Base-by-base conservation (phyloP, 2,329 filamentous ascomycete species). In the Hirsutella minnesotensis region DNA sequence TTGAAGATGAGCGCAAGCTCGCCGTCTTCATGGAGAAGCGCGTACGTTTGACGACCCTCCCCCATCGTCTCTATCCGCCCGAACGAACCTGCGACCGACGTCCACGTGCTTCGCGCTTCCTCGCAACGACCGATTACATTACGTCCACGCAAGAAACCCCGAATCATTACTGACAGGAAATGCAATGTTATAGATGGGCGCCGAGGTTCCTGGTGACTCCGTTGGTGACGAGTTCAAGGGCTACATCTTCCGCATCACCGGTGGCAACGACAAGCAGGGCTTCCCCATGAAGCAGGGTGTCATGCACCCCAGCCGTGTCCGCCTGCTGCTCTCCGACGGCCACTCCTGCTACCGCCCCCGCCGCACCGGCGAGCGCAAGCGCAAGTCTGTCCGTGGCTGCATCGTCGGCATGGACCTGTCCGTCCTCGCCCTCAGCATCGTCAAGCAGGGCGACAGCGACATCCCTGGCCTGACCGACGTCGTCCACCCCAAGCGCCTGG, bases 241-340 rank as follows among this genome's bases (percentile, higher is more conserved):
- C 72, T 98, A 98, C 79, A 83, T 98, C 77, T 88, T 98, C 83
- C 84, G 81, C 69, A 96, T 98, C 77, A 98, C 92, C 63, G 94
- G 92, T 66, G 92, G 94, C 68, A 98, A 98, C 85, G 92, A 98
- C 86, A 98, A 98, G 87, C 94, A 98, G 80, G 92, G 92, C 77
- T 98, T 98, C 82, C 92, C 92, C 61, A 98, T 98, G 92, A 98
- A 98, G 88, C 94, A 98, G 83, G 92, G 92, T 79, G 86, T 94
- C 69, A 90, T 98, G 80, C 86, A 94, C 72, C 89, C 92, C 62
- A 92, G 86, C 69, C 92, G 92, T 92, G 92, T 95, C 74, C 84
- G 86, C 59, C 88, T 98, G 58, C 85, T 98, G 63, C 87, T 98
- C 66, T 67, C 83, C 67, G 88, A 94, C 45, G 92, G 92, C 69